Evolutionary conservation across 2,329 filamentous ascomycete genomes (phyloP), one percentile per base, ranked within the genome.

Genomic region (Huntiella bhutanensis): DNA sequence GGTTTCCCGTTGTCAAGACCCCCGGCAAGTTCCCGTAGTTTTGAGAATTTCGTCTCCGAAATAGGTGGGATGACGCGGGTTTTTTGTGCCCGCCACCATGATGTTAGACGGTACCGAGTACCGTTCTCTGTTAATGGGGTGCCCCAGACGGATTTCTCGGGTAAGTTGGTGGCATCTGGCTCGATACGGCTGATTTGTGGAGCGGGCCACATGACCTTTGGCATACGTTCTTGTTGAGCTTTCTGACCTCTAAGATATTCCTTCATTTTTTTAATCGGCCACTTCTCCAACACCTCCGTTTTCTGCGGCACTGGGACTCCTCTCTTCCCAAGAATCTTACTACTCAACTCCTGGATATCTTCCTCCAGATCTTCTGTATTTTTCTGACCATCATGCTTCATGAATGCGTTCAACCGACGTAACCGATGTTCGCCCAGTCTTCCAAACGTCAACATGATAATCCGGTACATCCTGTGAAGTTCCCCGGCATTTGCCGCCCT

Each of bases 401-500:
- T 51, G 50, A 73, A 58, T 0, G 62, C 52, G 0, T 58, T 52
- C 35, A 71, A 52, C 2, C 79, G 60, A 43, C 66, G 55, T 11
- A 70, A 65, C 38, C 73, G 64, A 33, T 69, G 61, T 47, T 61
- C 62, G 13, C 75, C 75, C 0, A 58, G 53, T 28, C 74, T 64
- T 5, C 70, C 75, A 53, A 76, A 75, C 1, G 64, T 67, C 15
- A 64, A 55, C 38, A 62, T 53, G 32, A 76, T 60, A 6, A 79
- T 57, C 7, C 56, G 60, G 28, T 61, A 56, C 61, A 78, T 65
- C 43, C 66, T 65, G 0, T 51, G 43, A 33, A 61, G 49, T 50
- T 72, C 62, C 33, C 75, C 75, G 8, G 60, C 55, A 51, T 71
- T 71, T 52, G 73, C 73, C 2, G 69, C 69, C 33, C 67, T 64